phyloP scores from a whole-genome alignment of 2,329 filamentous ascomycete genomes.

The Botrytis cinerea region DNA sequence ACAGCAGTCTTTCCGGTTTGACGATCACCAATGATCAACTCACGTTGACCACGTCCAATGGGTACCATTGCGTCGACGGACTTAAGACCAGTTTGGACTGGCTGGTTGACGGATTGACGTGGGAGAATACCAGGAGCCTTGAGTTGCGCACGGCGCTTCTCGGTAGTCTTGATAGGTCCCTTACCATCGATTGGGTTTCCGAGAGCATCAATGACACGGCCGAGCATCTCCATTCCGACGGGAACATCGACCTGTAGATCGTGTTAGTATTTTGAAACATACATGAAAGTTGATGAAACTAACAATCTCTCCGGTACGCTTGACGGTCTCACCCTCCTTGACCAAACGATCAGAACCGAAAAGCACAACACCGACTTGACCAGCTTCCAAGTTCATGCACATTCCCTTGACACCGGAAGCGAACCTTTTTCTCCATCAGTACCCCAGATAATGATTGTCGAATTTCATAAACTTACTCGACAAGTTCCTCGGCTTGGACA shows the following conservation, averaged over 20 bases:
- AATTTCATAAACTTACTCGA: conserved; percentile 73
- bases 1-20: conserved; percentile 99
- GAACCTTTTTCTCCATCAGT: conserved; percentile 64
- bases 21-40: conserved; percentile 99
- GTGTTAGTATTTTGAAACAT: conserved; percentile 28
- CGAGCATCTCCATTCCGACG: conserved; percentile 88
- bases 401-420: conserved; percentile 99
- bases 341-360: conserved; percentile 99
- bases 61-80: conserved; percentile 99
- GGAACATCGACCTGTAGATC: conserved; percentile 82
- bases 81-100: conserved; percentile 99
- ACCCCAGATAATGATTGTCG: conserved; percentile 25
- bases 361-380: conserved; percentile 99
- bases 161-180: conserved; percentile 89
- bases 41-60: conserved; percentile 99
- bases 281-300: conserved; percentile 46
- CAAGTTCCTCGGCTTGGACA: conserved; percentile 99
- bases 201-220: conserved; percentile 97
- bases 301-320: conserved; percentile 99
- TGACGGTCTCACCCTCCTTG: conserved; percentile 99
- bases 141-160: conserved; percentile 94
- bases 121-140: conserved; percentile 99
- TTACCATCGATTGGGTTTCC: conserved; percentile 99
- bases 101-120: conserved; percentile 95
- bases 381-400: conserved; percentile 99